Percentiles rank a stretch among this genome's conserved stretches.
phyloP scores from a whole-genome alignment of 2,329 filamentous ascomycete species.

The Neobulgaria alba region DNA sequence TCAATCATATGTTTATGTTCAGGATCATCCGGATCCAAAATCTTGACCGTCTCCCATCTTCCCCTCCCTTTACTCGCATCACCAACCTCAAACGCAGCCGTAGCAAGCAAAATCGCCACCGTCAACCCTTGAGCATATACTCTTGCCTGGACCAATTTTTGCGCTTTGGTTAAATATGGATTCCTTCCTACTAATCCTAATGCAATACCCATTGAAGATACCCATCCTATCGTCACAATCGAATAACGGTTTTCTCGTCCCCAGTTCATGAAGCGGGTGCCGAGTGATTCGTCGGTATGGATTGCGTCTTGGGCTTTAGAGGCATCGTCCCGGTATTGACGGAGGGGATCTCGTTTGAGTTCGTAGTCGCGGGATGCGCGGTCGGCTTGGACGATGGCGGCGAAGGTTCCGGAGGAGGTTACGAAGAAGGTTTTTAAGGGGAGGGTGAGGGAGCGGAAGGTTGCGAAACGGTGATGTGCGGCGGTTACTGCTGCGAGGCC shows the following conservation, averaged over 20 bases:
- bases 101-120: constrained; percentile 56
- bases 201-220: constrained; percentile 54
- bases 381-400: constrained; percentile 83
- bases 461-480: constrained; percentile 60
- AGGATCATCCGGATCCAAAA: constrained; percentile 73
- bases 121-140: constrained; percentile 69
- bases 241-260: constrained; percentile 61
- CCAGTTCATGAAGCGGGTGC: constrained; percentile 61
- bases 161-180: constrained; percentile 50
- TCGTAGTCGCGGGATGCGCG: constrained; percentile 64
- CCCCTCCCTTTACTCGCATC: constrained; percentile 71
- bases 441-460: constrained; percentile 73
- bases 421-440: constrained; percentile 89
- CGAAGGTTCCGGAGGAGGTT: constrained; percentile 72
- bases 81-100: constrained; percentile 59
- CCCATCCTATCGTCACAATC: constrained; percentile 60
- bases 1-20: constrained; percentile 76
- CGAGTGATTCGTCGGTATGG: constrained; percentile 36
- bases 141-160: constrained; percentile 69
- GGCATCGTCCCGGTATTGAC: constrained; percentile 30
- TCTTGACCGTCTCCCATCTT: constrained; percentile 76
- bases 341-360: constrained; percentile 32
- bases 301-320: constrained; percentile 12
- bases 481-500: constrained; percentile 50
- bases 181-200: constrained; percentile 56